These are phyloP conservation scores for Chaetoceros tenuissimus DNA, from an alignment of 108 stramenopile species.

Conservation along the genomic window DNA sequence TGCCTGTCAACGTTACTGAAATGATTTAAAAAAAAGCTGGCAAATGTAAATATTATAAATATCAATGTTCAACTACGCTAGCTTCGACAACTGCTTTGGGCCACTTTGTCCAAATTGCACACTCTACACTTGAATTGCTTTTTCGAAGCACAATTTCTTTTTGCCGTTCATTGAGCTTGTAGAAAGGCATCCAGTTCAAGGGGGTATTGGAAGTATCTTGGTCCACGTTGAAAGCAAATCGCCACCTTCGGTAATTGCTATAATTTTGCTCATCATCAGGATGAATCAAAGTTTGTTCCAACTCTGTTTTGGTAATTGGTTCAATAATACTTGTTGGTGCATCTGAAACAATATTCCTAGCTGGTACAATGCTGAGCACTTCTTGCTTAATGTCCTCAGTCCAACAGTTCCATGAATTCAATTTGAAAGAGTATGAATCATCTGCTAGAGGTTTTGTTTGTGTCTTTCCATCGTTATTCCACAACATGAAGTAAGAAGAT, in stretches of 20 bases:
- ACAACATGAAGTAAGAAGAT: constrained; percentile 47
- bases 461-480: constrained; percentile 29
- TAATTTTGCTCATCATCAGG: constrained; percentile 60
- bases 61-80: neutral
- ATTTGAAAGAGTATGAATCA: constrained; percentile 2
- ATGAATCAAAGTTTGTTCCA: constrained; percentile 27
- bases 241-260: constrained; percentile 50
- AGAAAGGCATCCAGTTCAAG: constrained; percentile 55
- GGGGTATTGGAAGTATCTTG: constrained; percentile 2
- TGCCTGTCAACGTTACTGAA: constrained; percentile 93
- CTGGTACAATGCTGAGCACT: constrained; percentile 8
- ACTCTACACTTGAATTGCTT: constrained; percentile 54
- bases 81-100: constrained; percentile 34
- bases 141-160: constrained; percentile 53
- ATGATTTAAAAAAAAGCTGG: constrained; percentile 39
- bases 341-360: neutral
- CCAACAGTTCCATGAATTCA: neutral
- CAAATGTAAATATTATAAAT: neutral
- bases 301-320: constrained; percentile 23
- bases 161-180: constrained; percentile 34
- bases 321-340: neutral
- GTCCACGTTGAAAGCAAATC: constrained; percentile 28
- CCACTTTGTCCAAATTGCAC: constrained; percentile 59
- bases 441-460: constrained; percentile 6
- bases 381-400: constrained; percentile 7